These are phyloP conservation scores for Exidia glandulosa DNA, from an alignment of 768 basidiomycete species.

Conservation along the genomic window DNA sequence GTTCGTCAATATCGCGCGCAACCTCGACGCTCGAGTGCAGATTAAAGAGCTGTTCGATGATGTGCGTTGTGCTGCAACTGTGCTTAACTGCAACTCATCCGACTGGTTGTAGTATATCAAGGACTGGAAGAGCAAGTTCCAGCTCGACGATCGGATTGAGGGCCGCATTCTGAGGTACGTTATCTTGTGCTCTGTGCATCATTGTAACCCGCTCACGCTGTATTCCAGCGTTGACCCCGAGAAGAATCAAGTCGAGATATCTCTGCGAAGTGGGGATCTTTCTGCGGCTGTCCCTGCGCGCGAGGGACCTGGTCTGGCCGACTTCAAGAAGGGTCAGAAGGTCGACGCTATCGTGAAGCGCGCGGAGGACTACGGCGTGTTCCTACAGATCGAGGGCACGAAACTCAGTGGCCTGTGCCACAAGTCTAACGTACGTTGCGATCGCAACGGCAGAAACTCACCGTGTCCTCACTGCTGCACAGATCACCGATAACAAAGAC, in stretches of 20 bases:
- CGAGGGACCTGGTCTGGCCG: constrained; percentile 29
- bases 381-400: constrained; percentile 78
- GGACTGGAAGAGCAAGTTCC: constrained; percentile 84
- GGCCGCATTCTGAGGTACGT: constrained; percentile 74
- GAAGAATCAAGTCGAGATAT: constrained; percentile 80
- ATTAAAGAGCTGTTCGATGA: constrained; percentile 92
- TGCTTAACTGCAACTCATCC: constrained; percentile 12
- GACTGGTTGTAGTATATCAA: constrained; percentile 98
- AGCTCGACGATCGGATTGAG: constrained; percentile 70
- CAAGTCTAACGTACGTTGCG: constrained; percentile 63
- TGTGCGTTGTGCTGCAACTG: constrained; percentile 24
- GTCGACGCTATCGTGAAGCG: constrained; percentile 69
- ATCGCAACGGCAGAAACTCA: neutral
- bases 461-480: constrained; percentile 4
- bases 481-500: constrained; percentile 84
- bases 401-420: constrained; percentile 87
- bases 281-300: constrained; percentile 27
- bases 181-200: neutral
- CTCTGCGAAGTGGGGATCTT: constrained; percentile 61
- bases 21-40: constrained; percentile 84
- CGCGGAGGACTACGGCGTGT: constrained; percentile 84
- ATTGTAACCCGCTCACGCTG: neutral
- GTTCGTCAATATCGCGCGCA: constrained; percentile 75
- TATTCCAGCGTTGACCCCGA: constrained; percentile 52
- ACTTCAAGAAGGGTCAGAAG: constrained; percentile 71